Evolutionary conservation across 2,329 filamentous ascomycete species (phyloP).

Genomic region (Metarhizium sp.): DNA sequence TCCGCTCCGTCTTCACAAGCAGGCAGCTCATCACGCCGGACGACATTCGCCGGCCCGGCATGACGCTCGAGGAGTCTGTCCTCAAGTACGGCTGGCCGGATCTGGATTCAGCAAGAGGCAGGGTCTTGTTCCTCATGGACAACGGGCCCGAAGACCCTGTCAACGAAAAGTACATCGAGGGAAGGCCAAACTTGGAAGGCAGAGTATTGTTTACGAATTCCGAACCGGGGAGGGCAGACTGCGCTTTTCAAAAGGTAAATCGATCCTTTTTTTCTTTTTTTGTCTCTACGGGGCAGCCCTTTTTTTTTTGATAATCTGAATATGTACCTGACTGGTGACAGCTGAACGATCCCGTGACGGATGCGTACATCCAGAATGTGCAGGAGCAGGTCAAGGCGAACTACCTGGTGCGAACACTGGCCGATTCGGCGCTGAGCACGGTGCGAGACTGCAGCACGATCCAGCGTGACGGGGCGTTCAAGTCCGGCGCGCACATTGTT

Average conservation of each 20-base stretch:
- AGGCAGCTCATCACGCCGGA: slow-evolving; percentile 36
- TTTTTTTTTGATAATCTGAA: too few species aligned
- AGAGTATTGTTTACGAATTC: slow-evolving; percentile 40
- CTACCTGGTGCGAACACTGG: slow-evolving; percentile 39
- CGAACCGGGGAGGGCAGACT: slow-evolving; percentile 32
- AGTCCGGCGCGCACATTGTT: slow-evolving; percentile 39
- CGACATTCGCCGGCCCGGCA: slow-evolving; percentile 28
- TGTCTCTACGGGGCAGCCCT: too few species aligned
- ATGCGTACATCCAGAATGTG: slow-evolving; percentile 27
- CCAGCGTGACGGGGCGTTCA: slow-evolving; percentile 21
- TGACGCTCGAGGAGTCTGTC: slow-evolving; percentile 36
- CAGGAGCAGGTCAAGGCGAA: slow-evolving; percentile 32
- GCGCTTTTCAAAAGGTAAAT: slow-evolving; percentile 34
- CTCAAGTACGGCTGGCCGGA: slow-evolving; percentile 38
- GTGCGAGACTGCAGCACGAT: slow-evolving; percentile 27
- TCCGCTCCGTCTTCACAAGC: slow-evolving; percentile 30
- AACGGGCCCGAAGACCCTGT: slow-evolving; percentile 31
- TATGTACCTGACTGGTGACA: slow-evolving; percentile 10
- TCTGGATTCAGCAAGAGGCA: slow-evolving; percentile 31
- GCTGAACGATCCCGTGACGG: slow-evolving; percentile 31
- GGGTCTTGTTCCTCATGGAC: slow-evolving; percentile 41
- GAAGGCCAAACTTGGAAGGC: slow-evolving; percentile 26
- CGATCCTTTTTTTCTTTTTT: too few species aligned
- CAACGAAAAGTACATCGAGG: slow-evolving; percentile 27
- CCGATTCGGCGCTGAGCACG: slow-evolving; percentile 35